phyloP scores from a whole-genome alignment of 768 basidiomycete species.

The Clitopilus hobsonii region DNA sequence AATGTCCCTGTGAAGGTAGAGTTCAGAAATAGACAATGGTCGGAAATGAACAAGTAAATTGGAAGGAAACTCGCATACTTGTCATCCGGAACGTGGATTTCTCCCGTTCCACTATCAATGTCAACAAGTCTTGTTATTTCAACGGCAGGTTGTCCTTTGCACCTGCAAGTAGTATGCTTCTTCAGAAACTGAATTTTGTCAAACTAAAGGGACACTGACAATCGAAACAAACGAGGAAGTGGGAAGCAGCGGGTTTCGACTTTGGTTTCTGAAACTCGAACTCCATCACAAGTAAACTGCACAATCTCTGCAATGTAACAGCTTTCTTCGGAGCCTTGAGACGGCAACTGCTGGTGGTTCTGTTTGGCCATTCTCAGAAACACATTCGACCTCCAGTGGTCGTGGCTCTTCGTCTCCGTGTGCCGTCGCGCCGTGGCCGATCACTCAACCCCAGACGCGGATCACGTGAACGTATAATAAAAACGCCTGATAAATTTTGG shows the following conservation, averaged over 20 bases:
- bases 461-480: slow-evolving; percentile 29
- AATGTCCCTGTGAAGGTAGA: slow-evolving; percentile 15
- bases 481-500: slow-evolving; percentile 29
- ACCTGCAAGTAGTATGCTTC: slow-evolving; percentile 49
- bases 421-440: not conserved
- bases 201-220: slow-evolving; percentile 37
- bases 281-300: slow-evolving; percentile 60
- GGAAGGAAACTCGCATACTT: slow-evolving; percentile 33
- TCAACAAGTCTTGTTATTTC: slow-evolving; percentile 62
- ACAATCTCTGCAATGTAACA: slow-evolving; percentile 69
- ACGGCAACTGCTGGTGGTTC: not conserved
- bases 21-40: not conserved
- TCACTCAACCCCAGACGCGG: not conserved
- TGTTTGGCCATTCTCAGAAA: too few relatives aligned
- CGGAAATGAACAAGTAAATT: slow-evolving; percentile 1
- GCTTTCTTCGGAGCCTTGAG: slow-evolving; percentile 12
- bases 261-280: slow-evolving; percentile 18
- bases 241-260: slow-evolving; percentile 59
- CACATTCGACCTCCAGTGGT: too few relatives aligned
- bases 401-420: too few relatives aligned
- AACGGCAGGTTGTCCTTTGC: slow-evolving; percentile 57
- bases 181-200: too few relatives aligned
- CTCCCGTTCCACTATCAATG: slow-evolving; percentile 41
- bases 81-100: slow-evolving; percentile 45
- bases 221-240: slow-evolving; percentile 66